Evolutionary conservation across 352 stramenopile species (phyloP), one percentile per base, ranked within the genome.

Genomic region (Phytopythium helicoides): DNA sequence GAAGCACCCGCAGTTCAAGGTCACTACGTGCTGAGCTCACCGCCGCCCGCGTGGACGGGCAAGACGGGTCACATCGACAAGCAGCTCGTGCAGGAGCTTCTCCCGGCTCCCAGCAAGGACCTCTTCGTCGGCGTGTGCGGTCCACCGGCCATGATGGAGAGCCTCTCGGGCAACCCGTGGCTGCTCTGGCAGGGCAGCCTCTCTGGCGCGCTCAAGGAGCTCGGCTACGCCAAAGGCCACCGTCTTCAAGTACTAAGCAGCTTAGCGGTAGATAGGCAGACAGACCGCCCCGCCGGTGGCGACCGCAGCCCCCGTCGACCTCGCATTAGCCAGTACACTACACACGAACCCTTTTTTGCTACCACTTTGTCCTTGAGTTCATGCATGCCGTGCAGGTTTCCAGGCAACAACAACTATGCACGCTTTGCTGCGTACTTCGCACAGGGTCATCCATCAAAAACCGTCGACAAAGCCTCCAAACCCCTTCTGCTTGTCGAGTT

Each of bases 111-210:
- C 3, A 73, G 71, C 12, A 56, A 79, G 28, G 72, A 92, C 38
- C 60, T 51, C 23, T 54, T 94, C 10, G 77, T 96, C 15, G 76
- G 86, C 31, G 81, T 95, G 25, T 95, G 86, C 47, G 87, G 87
- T 12, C 87, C 87, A 3, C 86, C 81, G 6, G 65, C 73, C 14
- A 88, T 95, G 71, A 89, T 93, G 82, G 51, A 89, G 51, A 64
- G 65, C 31, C 64, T 95, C 44, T 93, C 75, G 42, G 85, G 85
- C 42, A 71, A 88, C 68, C 37, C 73, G 76, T 31, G 85, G 93
- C 68, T 78, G 76, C 45, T 76, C 62, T 33, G 28, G 28, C 85
- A 95, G 66, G 85, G 85, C 22, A 69, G 84, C 41, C 52, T 95
- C 26, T 64, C 64, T 39, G 85, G 86, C 18, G 31, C 89, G 39